A percentile compares a stretch with the other conserved stretches of the same genome.
phyloP scores from a whole-genome alignment of 2,329 filamentous ascomycete genomes.

The Sarocladium oryzae region DNA sequence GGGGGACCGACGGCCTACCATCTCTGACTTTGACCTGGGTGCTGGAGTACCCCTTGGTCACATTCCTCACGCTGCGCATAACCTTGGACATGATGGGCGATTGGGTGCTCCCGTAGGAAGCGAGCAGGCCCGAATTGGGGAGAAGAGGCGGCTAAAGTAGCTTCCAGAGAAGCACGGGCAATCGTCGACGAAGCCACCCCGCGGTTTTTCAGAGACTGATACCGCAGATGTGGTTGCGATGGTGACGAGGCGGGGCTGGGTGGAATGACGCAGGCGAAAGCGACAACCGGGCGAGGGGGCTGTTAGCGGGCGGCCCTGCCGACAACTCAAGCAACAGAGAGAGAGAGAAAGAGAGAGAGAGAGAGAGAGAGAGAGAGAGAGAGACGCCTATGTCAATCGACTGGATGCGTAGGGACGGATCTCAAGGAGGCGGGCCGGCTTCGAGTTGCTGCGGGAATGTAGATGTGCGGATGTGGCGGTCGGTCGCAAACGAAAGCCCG shows the following conservation, averaged over 20 bases:
- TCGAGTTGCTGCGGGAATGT: neutral
- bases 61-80: constrained; percentile 96
- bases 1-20: constrained; percentile 49
- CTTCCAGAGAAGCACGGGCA: neutral
- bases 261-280: constrained; percentile 5
- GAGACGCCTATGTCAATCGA: too few relatives aligned
- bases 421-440: neutral
- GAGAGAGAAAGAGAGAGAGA: too few relatives aligned
- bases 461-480: constrained; percentile 1
- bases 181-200: neutral
- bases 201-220: neutral
- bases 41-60: constrained; percentile 95
- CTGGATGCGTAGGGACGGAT: too few relatives aligned
- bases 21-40: constrained; percentile 98
- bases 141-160: neutral
- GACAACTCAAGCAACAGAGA: too few relatives aligned
- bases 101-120: constrained; percentile 9
- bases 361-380: too few relatives aligned
- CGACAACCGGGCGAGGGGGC: constrained; percentile 6
- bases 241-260: constrained; percentile 3
- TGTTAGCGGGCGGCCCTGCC: too few relatives aligned
- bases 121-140: neutral
- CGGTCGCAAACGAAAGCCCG: constrained; percentile 8
- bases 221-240: neutral
- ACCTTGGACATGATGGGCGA: constrained; percentile 79